Conservation (phyloP, 164 flowering plant species). For the Buxus sempervirens region DNA sequence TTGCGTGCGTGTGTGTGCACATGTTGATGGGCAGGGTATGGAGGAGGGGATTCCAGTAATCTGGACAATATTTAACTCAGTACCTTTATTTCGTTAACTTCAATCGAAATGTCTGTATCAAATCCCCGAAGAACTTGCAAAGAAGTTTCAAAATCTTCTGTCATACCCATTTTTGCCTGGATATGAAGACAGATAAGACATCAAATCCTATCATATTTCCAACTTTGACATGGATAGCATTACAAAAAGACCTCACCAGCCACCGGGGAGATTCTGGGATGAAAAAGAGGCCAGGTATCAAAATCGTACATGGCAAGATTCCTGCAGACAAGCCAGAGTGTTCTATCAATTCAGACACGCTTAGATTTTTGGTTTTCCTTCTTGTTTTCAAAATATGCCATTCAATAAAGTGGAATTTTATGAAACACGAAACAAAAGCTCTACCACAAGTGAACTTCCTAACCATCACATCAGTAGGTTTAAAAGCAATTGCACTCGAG, state of each 20-base stretch:
- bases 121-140: conserved; percentile 96
- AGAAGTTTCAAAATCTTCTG: conserved; percentile 88
- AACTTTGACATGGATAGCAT: background rate
- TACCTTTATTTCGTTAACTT: conserved; percentile 98
- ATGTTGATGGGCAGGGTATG: too few relatives aligned
- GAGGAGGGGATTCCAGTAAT: background rate
- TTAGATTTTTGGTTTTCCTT: too few relatives aligned
- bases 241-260: conserved; percentile 56
- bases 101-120: conserved; percentile 77
- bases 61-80: background rate
- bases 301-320: conserved; percentile 71
- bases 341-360: too few relatives aligned
- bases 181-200: conserved; percentile 8
- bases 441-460: too few relatives aligned
- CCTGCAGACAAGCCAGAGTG: conserved; percentile 40
- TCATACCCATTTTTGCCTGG: conserved; percentile 98
- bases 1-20: too few relatives aligned
- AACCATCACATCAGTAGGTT: too few relatives aligned
- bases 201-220: conserved; percentile 7
- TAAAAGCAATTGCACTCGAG: too few relatives aligned
- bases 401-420: background rate
- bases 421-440: background rate
- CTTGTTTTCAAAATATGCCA: too few relatives aligned
- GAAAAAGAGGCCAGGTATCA: conserved; percentile 92
- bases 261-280: conserved; percentile 98